Evolutionary conservation across 352 stramenopile species (phyloP).

Genomic region (Phytophthora ramorum): DNA sequence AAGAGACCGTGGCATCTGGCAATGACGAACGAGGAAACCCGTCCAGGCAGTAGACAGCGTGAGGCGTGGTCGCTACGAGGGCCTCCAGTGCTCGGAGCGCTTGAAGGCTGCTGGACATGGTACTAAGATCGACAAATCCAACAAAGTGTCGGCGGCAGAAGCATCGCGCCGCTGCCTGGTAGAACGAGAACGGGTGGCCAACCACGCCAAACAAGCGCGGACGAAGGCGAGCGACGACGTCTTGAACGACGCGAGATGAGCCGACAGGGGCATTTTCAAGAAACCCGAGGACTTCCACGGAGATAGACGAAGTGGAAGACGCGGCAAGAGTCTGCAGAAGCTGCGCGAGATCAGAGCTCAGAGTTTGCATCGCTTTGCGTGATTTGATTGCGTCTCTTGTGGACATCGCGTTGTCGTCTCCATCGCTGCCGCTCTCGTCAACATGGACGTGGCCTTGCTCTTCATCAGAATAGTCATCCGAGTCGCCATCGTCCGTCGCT

Average conservation of each 20-base stretch:
- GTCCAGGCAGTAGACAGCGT: constrained; percentile 44
- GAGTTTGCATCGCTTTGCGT: constrained; percentile 29
- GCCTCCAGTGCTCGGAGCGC: constrained; percentile 30
- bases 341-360: constrained; percentile 40
- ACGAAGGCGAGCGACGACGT: constrained; percentile 28
- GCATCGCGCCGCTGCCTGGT: constrained; percentile 28
- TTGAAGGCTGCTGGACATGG: constrained; percentile 23
- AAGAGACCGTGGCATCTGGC: constrained; percentile 8
- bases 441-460: constrained; percentile 29
- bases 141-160: constrained; percentile 37
- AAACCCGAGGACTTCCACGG: constrained; percentile 32
- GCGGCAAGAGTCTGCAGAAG: constrained; percentile 39
- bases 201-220: constrained; percentile 44
- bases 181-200: constrained; percentile 59
- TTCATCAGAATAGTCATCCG: constrained; percentile 60
- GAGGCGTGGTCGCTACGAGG: constrained; percentile 31
- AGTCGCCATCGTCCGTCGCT: constrained; percentile 26
- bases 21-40: constrained; percentile 49
- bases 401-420: constrained; percentile 17
- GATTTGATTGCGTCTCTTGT: constrained; percentile 24
- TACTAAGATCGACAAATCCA: constrained; percentile 37
- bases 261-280: constrained; percentile 23
- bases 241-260: constrained; percentile 19
- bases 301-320: constrained; percentile 26
- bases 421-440: constrained; percentile 16